Base-by-base conservation (phyloP, 352 stramenopile genomes). In the Pythium dissimile region DNA sequence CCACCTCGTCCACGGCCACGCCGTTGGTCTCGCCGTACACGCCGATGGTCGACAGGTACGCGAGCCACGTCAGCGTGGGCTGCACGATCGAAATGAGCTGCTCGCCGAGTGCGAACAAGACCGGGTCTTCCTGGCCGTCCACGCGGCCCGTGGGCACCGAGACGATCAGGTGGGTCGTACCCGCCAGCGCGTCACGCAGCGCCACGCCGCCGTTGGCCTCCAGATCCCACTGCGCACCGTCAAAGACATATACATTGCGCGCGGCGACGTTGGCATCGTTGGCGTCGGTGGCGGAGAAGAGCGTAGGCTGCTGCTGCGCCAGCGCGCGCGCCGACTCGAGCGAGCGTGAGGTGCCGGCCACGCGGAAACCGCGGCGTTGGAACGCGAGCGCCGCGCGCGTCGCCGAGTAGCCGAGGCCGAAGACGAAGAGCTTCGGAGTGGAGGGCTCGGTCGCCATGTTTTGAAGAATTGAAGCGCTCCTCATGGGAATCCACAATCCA, bases 11-110 rank as follows among this genome's bases (percentile, higher is more conserved):
- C 35, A 97, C 88, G 34, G 71, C 85, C 3, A 77, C 65, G 28
- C 89, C 91, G 42, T 92, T 53, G 13, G 82, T 93, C 66, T 97
- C 86, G 13, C 91, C 91, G 60, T 97, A 97, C n/a, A 97, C 91
- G n/a, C 86, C 85, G 50, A 95, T 97, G 23, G 89, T 96, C 28
- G 91, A 97, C 39, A 97, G 66, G 64, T 97, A 97, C 12, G 72
- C 91, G 42, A 95, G 63, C 89, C 89, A 97, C 24, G 75, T 55
- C n/a, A 95, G 60, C 47, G 71, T 85, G 34, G 64, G 45, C 28
- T 71, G 59, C 7, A 78, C 71, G 5, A 52, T 66, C 24, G 48
- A 54, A 26, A 91, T 15, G 8, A 94, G 62, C 6, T 57, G 35
- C 7, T 75, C 58, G 18, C 71, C 53, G 5, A 93, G 39, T 24